Percentiles rank a stretch among this genome's conserved stretches.
These are phyloP conservation scores for Tolypocladium nubicola DNA, from an alignment of 2,329 filamentous ascomycete species.

Conservation along the genomic window DNA sequence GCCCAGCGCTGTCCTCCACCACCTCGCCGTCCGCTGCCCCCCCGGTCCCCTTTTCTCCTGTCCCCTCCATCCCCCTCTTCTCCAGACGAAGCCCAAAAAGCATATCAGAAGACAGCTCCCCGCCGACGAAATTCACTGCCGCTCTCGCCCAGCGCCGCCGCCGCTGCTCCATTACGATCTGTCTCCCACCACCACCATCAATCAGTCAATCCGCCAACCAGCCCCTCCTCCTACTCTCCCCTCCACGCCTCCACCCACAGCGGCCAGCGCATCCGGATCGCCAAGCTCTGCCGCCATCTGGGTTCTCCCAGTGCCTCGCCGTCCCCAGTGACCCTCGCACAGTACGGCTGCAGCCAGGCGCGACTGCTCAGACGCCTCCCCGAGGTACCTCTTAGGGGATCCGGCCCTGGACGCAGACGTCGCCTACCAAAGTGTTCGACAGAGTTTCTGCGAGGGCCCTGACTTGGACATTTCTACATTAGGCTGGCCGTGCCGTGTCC, in stretches of 20 bases:
- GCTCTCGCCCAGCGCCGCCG: not conserved
- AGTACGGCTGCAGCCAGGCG: constrained; percentile 3
- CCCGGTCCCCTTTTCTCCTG: not conserved
- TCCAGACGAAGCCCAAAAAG: constrained; percentile 1
- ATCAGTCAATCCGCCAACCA: not conserved
- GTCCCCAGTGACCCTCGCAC: constrained; percentile 4
- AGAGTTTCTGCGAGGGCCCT: not conserved
- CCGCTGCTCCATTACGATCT: not conserved
- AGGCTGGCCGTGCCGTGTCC: not conserved
- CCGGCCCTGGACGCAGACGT: constrained; percentile 1
- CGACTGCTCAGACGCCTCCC: constrained; percentile 5
- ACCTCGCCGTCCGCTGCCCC: not conserved
- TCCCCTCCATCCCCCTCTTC: not conserved
- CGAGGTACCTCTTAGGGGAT: constrained; percentile 2
- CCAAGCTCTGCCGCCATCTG: not conserved
- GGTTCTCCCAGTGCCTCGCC: not conserved
- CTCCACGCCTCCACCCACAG: not conserved
- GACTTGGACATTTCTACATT: not conserved
- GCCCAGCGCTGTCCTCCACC: not conserved
- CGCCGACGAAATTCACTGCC: not conserved
- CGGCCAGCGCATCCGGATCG: not conserved
- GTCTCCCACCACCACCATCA: not conserved
- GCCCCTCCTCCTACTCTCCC: not conserved
- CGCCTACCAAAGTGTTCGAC: not conserved
- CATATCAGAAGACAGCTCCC: constrained; percentile 2